phyloP scores from a whole-genome alignment of 768 basidiomycete species.

The Amanita brunnescens region DNA sequence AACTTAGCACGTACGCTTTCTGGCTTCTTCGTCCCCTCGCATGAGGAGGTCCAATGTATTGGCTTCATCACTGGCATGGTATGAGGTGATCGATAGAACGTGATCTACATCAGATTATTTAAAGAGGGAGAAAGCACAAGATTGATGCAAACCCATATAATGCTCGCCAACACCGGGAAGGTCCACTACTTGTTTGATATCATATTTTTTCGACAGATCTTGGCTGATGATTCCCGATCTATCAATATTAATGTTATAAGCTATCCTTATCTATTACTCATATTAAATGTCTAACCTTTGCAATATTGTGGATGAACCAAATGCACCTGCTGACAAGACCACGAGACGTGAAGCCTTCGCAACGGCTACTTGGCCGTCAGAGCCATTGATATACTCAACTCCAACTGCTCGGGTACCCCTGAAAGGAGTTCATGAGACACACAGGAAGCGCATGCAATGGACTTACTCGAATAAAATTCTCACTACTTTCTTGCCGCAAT shows the following conservation, averaged over 20 bases:
- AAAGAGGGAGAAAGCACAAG: neutral
- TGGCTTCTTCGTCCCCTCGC: slow-evolving; percentile 26
- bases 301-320: slow-evolving; percentile 48
- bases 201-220: slow-evolving; percentile 35
- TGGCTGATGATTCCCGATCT: slow-evolving; percentile 60
- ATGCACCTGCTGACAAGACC: slow-evolving; percentile 42
- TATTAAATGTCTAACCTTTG: slow-evolving; percentile 27
- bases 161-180: slow-evolving; percentile 75
- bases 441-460: neutral
- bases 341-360: slow-evolving; percentile 36
- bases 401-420: slow-evolving; percentile 37
- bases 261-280: no score
- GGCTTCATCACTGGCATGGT: slow-evolving; percentile 33
- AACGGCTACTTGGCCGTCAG: slow-evolving; percentile 17
- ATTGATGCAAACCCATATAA: slow-evolving; percentile 34
- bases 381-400: slow-evolving; percentile 40
- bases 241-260: no score
- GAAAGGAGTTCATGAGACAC: neutral
- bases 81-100: slow-evolving; percentile 28
- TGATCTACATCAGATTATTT: slow-evolving; percentile 26
- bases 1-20: slow-evolving; percentile 26
- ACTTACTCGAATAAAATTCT: slow-evolving; percentile 41
- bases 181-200: slow-evolving; percentile 44
- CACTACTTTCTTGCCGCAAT: slow-evolving; percentile 32
- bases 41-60: slow-evolving; percentile 42